A percentile compares a stretch with the other conserved stretches of the same genome.
These are phyloP conservation scores for Leptographium galeiforme DNA, from an alignment of 2,329 filamentous ascomycete genomes.

Conservation along the genomic window DNA sequence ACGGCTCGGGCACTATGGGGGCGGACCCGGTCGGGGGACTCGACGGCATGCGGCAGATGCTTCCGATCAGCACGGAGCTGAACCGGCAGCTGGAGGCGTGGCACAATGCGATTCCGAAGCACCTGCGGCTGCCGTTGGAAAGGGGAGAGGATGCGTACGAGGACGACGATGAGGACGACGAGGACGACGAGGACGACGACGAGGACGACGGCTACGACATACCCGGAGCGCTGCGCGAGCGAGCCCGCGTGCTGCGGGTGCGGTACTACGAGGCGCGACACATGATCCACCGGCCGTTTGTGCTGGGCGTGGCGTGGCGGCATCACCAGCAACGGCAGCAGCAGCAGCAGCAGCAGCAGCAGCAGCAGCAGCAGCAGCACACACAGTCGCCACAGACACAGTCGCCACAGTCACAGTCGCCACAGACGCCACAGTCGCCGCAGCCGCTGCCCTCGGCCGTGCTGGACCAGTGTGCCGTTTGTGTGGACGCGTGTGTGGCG, in stretches of 20 bases:
- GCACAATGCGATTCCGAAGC: conserved; percentile 23
- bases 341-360: neutral
- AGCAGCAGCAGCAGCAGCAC: neutral
- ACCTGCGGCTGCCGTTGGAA: conserved; percentile 38
- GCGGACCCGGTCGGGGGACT: neutral
- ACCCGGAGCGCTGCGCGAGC: conserved; percentile 25
- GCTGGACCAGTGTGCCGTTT: conserved; percentile 20
- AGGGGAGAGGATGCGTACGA: neutral
- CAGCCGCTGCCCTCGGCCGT: conserved; percentile 13
- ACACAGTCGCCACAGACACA: too few relatives aligned
- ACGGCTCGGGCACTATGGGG: too few relatives aligned
- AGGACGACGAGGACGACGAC: conserved; percentile 23
- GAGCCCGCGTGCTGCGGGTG: conserved; percentile 53
- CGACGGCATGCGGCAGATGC: conserved; percentile 16
- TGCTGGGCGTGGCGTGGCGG: conserved; percentile 15
- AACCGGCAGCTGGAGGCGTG: conserved; percentile 25
- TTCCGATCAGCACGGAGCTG: conserved; percentile 21
- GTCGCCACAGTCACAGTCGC: neutral
- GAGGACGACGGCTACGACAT: neutral
- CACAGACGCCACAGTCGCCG: neutral
- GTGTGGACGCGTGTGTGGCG: conserved; percentile 21
- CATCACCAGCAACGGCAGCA: neutral
- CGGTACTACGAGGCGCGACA: conserved; percentile 62
- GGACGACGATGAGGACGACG: conserved; percentile 22
- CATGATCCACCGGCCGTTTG: conserved; percentile 54